Evolutionary conservation across 805 yeast genomes (phyloP).

Genomic region (Lipomyces mesembrius): DNA sequence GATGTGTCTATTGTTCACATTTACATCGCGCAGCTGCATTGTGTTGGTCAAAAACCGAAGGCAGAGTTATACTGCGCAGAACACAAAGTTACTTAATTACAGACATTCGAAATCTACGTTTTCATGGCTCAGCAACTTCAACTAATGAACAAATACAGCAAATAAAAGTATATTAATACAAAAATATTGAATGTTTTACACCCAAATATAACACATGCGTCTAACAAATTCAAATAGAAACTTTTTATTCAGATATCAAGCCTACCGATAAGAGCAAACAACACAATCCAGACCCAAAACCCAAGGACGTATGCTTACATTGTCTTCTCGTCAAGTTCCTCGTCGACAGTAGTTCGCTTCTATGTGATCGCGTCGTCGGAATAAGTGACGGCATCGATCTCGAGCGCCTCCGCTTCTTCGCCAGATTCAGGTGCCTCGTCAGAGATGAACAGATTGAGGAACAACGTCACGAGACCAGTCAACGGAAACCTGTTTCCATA

Average conservation of each 20-base stretch:
- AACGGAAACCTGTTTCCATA: conserved; percentile 74
- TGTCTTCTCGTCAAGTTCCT: not conserved
- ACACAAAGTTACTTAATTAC: too few species aligned
- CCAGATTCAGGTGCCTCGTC: conserved; percentile 50
- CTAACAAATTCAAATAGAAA: too few species aligned
- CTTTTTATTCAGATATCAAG: not conserved
- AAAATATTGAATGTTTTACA: too few species aligned
- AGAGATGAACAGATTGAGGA: conserved; percentile 66
- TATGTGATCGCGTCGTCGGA: not conserved
- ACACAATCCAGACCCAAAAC: not conserved
- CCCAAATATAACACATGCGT: too few species aligned
- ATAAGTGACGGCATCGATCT: conserved; percentile 25
- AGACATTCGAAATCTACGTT: too few species aligned
- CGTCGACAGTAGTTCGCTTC: not conserved
- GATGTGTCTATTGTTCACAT: too few species aligned
- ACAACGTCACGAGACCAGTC: conserved; percentile 66
- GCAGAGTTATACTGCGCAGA: too few species aligned
- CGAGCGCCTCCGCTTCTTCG: conserved; percentile 25
- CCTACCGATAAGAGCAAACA: not conserved
- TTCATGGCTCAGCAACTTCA: too few species aligned
- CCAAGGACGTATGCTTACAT: not conserved
- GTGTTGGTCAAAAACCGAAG: too few species aligned
- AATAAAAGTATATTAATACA: too few species aligned
- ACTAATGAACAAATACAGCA: too few species aligned
- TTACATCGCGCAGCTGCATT: too few species aligned